phyloP scores from a whole-genome alignment of 2,329 filamentous ascomycete species.

The Verticillium nonalfalfae region DNA sequence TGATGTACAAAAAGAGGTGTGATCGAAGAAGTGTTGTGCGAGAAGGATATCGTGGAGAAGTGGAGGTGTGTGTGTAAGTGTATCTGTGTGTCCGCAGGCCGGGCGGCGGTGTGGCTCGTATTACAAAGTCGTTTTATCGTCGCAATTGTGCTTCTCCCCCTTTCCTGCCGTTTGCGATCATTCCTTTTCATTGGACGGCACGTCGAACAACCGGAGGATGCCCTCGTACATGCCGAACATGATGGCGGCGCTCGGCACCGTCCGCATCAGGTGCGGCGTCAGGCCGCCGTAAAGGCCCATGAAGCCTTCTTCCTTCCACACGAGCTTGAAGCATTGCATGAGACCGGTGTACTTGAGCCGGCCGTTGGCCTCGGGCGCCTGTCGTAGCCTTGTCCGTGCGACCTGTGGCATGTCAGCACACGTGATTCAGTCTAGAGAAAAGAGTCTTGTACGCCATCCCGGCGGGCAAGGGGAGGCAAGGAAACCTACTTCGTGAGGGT shows the following conservation, averaged over 20 bases:
- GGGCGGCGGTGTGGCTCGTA: background rate
- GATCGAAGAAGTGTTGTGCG: background rate
- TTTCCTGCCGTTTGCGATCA: background rate
- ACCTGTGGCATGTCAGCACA: slow-evolving; percentile 40
- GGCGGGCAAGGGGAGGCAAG: background rate
- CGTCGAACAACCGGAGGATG: slow-evolving; percentile 42
- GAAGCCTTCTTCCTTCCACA: slow-evolving; percentile 85
- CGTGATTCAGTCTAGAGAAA: background rate
- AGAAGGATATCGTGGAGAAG: background rate
- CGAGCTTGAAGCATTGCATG: slow-evolving; percentile 78
- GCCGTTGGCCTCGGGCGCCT: slow-evolving; percentile 69
- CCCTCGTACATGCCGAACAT: slow-evolving; percentile 88
- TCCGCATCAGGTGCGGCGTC: slow-evolving; percentile 84
- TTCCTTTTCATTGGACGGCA: slow-evolving; percentile 5
- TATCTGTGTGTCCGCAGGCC: no score
- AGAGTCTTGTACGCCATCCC: no score
- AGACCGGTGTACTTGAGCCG: slow-evolving; percentile 82
- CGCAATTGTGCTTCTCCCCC: background rate
- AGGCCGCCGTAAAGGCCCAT: slow-evolving; percentile 83
- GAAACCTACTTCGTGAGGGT: slow-evolving; percentile 75
- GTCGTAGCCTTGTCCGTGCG: slow-evolving; percentile 75
- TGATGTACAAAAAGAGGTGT: background rate
- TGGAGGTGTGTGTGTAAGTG: background rate
- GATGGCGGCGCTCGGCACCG: slow-evolving; percentile 87
- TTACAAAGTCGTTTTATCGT: background rate